Percentiles rank a stretch among this genome's conserved stretches.
Conservation (phyloP, 345 rosid species). For the Linum lewisii region DNA sequence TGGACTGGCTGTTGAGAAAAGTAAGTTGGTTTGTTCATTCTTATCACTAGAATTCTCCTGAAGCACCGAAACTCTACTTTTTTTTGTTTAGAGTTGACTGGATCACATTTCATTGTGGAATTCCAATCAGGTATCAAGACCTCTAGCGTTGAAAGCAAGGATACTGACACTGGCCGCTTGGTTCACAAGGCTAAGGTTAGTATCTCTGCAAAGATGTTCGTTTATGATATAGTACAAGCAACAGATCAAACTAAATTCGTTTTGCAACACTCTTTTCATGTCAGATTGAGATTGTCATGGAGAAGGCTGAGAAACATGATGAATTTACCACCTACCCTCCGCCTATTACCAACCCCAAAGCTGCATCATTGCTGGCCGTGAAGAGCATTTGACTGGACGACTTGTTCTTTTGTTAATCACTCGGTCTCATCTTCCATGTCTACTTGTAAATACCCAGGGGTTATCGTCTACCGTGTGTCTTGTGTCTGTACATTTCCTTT, state of each 20-base stretch:
- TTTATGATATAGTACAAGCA: no score
- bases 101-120: conserved; percentile 2
- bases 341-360: not conserved
- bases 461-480: no score
- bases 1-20: conserved; percentile 21
- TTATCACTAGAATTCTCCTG: not conserved
- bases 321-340: not conserved
- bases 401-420: no score
- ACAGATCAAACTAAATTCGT: not conserved
- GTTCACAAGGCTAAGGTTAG: conserved; percentile 27
- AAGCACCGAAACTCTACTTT: no score
- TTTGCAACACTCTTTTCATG: not conserved
- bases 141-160: conserved; percentile 17
- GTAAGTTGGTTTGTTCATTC: conserved; percentile 5
- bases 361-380: not conserved
- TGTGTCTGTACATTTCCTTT: no score
- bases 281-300: conserved; percentile 29
- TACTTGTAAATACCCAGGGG: no score
- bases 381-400: not conserved
- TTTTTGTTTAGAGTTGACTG: not conserved
- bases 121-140: conserved; percentile 14
- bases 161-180: conserved; percentile 9
- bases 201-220: not conserved
- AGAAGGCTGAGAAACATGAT: conserved; percentile 19
- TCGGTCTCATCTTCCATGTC: no score